Evolutionary conservation across 2,329 filamentous ascomycete species (phyloP), one percentile per base, ranked within the genome.

Genomic region (Calonectria pseudoturangicola): DNA sequence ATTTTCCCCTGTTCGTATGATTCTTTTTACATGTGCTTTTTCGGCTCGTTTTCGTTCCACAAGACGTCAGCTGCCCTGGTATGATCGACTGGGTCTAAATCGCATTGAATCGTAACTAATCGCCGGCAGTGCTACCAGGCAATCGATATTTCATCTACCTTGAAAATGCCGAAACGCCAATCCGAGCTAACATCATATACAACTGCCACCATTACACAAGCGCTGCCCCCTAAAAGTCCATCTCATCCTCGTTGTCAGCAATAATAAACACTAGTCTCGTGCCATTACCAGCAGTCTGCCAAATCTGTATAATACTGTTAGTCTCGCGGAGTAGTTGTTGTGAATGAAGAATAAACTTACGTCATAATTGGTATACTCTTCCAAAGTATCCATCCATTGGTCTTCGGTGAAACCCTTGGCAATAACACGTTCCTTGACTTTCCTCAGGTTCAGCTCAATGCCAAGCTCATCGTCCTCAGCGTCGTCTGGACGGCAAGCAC

Each of bases 341-440:
- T 13, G 18, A 33, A 10, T n/a, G 51, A 10, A 21, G 18, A 8
- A 33, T 28, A 81, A 76, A 93, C 96, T 95, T 88, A 98, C 97
- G 87, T 98, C 94, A 73, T 98, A 86, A 76, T 91, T 88, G 3
- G 94, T 93, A 85, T 99, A 98, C 87, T 98, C 96, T 74, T 98
- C 93, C 82, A 99, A 89, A 25, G 96, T 93, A 77, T 91, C 90
- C 81, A 94, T 89, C 86, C 98, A 95, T 84, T 99, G 96, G 84
- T 98, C 95, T 76, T 95, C 93, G 0, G 96, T 99, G 84, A 98
- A 99, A 3, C 97, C 97, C 89, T 98, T 98, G 66, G 96, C 97
- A 79, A 98, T 89, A 36, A 99, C 95, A 76, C 97, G 88, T 85
- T 98, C 96, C 83, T 96, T 92, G 73, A 99, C 95, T 85, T 95